These are phyloP conservation scores for Talaromyces amestolkiae DNA, from an alignment of 2,329 filamentous ascomycete species.

Conservation along the genomic window DNA sequence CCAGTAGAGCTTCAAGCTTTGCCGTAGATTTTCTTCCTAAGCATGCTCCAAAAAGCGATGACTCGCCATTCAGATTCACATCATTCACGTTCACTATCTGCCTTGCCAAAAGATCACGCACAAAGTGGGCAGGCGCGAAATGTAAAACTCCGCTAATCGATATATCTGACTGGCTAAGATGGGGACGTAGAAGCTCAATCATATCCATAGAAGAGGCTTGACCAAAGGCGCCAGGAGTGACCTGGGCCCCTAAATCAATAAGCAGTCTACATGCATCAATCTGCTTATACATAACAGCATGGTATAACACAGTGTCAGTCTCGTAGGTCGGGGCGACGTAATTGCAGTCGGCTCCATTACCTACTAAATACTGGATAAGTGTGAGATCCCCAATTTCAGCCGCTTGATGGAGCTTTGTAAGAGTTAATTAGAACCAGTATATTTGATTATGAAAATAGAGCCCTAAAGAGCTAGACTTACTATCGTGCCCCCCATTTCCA, in stretches of 20 bases:
- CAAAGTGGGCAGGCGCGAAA: not conserved
- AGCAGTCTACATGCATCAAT: not conserved
- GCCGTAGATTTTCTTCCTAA: not conserved
- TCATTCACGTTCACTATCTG: constrained; percentile 7
- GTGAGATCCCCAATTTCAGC: not conserved
- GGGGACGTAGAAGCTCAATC: not conserved
- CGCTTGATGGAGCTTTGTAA: constrained; percentile 4
- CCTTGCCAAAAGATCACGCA: not conserved
- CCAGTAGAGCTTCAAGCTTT: not conserved
- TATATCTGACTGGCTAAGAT: constrained; percentile 4
- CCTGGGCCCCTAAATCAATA: not conserved
- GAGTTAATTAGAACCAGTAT: not conserved
- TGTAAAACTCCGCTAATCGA: not conserved
- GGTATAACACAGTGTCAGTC: not conserved
- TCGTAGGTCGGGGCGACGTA: not conserved
- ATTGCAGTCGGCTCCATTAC: constrained; percentile 3
- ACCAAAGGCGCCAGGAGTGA: not conserved
- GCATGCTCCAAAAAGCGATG: not conserved
- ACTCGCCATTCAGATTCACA: not conserved
- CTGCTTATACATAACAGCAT: not conserved
- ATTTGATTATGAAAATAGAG: not conserved
- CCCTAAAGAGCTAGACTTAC: not conserved
- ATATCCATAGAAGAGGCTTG: not conserved
- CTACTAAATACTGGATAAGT: constrained; percentile 4
- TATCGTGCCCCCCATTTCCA: too few relatives aligned